phyloP scores from a whole-genome alignment of 495 filamentous ascomycete genomes.

The Xylaria castorea region DNA sequence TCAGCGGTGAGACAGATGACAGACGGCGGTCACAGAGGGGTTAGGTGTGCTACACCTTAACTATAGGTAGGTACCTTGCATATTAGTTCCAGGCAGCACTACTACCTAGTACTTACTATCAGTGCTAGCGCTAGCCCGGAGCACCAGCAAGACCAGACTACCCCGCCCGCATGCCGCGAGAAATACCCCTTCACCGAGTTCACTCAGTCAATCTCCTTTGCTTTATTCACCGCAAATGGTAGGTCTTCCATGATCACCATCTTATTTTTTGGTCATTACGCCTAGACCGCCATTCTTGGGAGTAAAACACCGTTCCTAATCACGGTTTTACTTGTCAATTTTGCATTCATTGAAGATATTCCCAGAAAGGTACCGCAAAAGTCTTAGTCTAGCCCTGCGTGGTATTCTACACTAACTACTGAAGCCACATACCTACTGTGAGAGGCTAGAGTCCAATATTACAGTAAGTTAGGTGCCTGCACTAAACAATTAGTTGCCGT shows the following conservation, averaged over 20 bases:
- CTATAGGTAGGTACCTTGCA: constrained; percentile 10
- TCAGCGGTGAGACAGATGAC: not conserved
- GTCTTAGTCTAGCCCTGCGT: not conserved
- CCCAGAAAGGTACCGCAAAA: not conserved
- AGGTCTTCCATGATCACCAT: not conserved
- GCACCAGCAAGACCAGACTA: not conserved
- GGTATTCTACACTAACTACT: not conserved
- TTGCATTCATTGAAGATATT: not conserved
- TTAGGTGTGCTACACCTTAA: not conserved
- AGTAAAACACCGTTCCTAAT: not conserved
- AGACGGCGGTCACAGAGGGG: too few species aligned
- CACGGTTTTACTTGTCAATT: not conserved
- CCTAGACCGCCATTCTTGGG: not conserved
- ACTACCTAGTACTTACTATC: too few species aligned
- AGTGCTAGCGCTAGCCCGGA: not conserved
- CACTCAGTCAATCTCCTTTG: not conserved
- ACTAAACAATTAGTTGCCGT: not conserved
- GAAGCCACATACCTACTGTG: too few species aligned
- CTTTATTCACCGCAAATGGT: not conserved
- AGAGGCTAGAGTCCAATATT: too few species aligned
- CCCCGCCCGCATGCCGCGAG: not conserved
- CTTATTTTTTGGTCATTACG: not conserved
- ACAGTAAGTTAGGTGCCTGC: not conserved
- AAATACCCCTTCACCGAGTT: not conserved
- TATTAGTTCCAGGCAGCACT: too few species aligned